Conservation (phyloP, 2,329 filamentous ascomycete species). For the Aureobasidium lini region DNA sequence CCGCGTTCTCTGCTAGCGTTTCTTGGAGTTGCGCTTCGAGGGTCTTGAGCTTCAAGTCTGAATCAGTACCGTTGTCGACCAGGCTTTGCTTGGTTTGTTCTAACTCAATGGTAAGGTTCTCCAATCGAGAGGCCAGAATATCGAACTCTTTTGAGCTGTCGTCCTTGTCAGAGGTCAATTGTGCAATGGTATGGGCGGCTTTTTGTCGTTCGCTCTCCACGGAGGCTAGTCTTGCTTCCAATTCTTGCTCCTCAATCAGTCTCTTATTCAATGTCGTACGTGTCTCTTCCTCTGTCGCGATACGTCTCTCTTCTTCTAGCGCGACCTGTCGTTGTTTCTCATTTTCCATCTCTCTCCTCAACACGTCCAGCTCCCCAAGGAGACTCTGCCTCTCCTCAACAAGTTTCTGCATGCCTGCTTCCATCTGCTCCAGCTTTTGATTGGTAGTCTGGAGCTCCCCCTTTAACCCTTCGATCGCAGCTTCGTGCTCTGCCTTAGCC, state of each 20-base stretch:
- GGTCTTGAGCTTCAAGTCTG: conserved; percentile 9
- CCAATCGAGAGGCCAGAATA: conserved; percentile 3
- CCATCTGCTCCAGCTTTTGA: conserved; percentile 4
- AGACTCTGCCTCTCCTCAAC: neutral
- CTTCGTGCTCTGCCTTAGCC: conserved; percentile 2
- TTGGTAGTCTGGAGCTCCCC: conserved; percentile 8
- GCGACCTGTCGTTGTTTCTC: conserved; percentile 1
- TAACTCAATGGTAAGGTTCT: conserved; percentile 14
- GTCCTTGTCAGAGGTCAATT: conserved; percentile 11
- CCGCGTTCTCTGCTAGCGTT: conserved; percentile 14
- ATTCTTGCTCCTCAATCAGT: conserved; percentile 2
- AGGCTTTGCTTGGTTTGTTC: conserved; percentile 13
- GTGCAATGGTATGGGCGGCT: neutral
- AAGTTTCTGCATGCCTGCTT: neutral
- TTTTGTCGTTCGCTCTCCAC: conserved; percentile 13
- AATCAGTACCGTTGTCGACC: conserved; percentile 11
- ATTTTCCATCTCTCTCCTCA: conserved; percentile 7
- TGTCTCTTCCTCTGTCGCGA: no score
- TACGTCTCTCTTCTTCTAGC: conserved; percentile 1
- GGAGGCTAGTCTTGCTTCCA: conserved; percentile 1
- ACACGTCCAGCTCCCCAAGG: conserved; percentile 6
- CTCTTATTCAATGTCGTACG: conserved; percentile 1
- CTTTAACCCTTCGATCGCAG: neutral
- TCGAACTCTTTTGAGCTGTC: conserved; percentile 14
- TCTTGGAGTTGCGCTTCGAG: conserved; percentile 5